Evolutionary conservation across 2,329 filamentous ascomycete genomes (phyloP).

Genomic region (Alternaria gansuensis): DNA sequence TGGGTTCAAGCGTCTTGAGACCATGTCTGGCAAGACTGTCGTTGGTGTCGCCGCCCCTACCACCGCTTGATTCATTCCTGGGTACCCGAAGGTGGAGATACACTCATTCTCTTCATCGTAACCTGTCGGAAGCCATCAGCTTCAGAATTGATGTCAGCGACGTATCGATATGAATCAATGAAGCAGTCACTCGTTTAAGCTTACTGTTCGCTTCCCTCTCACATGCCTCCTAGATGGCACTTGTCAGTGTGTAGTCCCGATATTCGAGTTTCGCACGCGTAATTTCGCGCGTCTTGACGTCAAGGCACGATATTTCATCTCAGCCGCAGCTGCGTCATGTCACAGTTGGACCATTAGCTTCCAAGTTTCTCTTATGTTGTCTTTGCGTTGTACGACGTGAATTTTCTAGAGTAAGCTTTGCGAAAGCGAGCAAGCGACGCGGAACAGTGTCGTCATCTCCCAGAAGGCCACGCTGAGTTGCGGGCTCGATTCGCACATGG

Average conservation of each 20-base stretch:
- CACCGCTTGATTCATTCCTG: not conserved
- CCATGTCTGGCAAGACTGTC: slow-evolving; percentile 24
- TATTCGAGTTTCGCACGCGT: not conserved
- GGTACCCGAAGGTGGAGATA: not conserved
- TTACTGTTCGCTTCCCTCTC: not conserved
- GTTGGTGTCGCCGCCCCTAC: slow-evolving; percentile 29
- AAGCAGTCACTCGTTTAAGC: not conserved
- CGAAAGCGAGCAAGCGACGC: no score
- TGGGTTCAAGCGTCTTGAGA: slow-evolving; percentile 66
- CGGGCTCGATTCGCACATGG: no score
- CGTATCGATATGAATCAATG: not conserved
- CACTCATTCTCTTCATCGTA: slow-evolving; percentile 10
- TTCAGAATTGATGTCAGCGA: not conserved
- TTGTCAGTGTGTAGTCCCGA: not conserved
- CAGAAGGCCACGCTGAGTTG: no score
- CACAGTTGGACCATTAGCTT: no score
- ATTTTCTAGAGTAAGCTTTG: no score
- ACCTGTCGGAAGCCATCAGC: not conserved
- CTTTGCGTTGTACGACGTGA: no score
- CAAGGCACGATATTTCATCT: no score
- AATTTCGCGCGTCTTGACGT: no score
- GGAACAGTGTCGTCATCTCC: no score
- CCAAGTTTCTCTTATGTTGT: no score
- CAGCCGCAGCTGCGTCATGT: no score
- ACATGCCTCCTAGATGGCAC: not conserved